Evolutionary conservation across 208 protist species (phyloP), one percentile per base, ranked within the genome.

Genomic region (Crithidia fasciculata): DNA sequence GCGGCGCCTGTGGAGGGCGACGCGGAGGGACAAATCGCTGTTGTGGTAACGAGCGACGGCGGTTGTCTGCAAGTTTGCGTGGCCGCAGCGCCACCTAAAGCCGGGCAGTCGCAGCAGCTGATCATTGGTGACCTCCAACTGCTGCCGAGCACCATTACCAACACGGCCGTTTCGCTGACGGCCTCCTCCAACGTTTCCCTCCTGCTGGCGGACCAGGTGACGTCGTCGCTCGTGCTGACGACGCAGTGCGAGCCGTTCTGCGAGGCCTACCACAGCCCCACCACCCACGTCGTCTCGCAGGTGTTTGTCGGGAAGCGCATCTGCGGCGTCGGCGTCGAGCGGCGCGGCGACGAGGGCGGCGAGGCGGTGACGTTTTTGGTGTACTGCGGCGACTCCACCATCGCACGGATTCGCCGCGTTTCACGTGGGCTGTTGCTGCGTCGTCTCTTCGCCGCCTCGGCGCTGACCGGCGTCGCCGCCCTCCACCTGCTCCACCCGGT

Each of bases 121-220:
- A 28, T 55, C 7, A 12, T 79, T 4, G 67, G 74, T 16, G 67
- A 69, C 50, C 5, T 58, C 8, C 28, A 50, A 13, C 7, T 53
- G 19, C 59, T 67, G 10, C 74, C 67, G 9, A 57, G 62, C 37
- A 54, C 61, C 2, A 53, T 79, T 18, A 58, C 74, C 5, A 79
- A 64, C 60, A 64, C 68, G 16, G 44, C 63, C n/a, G 61, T 79
- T 9, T 79, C 74, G 56, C 52, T 74, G 53, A 67, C 50, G 9
- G 64, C 44, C 61, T 69, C 74, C 19, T 74, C 64, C 54, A 65
- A 52, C 36, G 56, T 59, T 12, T 73, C 67, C 36, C 61, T 80
- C 3, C 62, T 93, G 15, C 43, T 93, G 13, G 88, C 83, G 37
- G 88, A 93, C 62, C 70, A 85, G 36, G 59, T 57, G 9, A 83